Conservation (phyloP, 2,329 filamentous ascomycete genomes). For the Blastomyces gilchristii region DNA sequence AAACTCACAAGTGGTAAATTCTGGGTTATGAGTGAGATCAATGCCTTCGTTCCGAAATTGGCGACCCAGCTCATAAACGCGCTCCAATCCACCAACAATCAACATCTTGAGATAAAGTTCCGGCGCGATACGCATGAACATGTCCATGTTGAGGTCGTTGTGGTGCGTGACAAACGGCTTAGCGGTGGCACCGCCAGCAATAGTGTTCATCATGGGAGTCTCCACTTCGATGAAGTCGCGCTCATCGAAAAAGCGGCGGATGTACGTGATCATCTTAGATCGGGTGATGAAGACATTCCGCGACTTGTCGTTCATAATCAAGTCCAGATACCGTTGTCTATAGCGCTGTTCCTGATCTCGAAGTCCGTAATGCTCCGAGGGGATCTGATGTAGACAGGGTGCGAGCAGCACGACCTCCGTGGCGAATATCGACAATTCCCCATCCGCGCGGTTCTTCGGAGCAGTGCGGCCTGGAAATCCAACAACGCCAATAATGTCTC, state of each 20-base stretch:
- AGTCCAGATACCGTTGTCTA: constrained; percentile 85
- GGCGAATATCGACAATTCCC: constrained; percentile 90
- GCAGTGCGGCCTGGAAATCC: constrained; percentile 77
- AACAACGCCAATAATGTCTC: constrained; percentile 83
- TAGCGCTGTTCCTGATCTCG: constrained; percentile 90
- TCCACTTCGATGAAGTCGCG: constrained; percentile 88
- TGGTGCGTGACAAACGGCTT: constrained; percentile 92
- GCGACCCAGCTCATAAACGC: constrained; percentile 90
- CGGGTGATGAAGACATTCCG: constrained; percentile 76
- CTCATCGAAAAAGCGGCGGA: constrained; percentile 79
- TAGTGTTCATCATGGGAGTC: constrained; percentile 94
- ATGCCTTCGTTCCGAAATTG: constrained; percentile 93
- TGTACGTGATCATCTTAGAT: constrained; percentile 77
- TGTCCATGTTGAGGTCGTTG: constrained; percentile 88
- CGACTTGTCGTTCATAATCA: constrained; percentile 90
- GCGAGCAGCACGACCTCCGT: constrained; percentile 75
- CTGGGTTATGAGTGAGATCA: constrained; percentile 91
- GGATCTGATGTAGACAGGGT: constrained; percentile 83
- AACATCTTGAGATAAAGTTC: constrained; percentile 96
- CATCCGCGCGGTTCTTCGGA: constrained; percentile 78
- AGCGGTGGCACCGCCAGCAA: constrained; percentile 89
- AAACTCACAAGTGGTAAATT: constrained; percentile 97
- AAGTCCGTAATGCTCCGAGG: constrained; percentile 79
- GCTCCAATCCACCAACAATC: constrained; percentile 85
- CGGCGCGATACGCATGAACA: constrained; percentile 90